Percentiles rank a stretch among this genome's conserved stretches.
Evolutionary conservation across 495 filamentous ascomycete species (phyloP).

Genomic region (Filosporella fistucella): DNA sequence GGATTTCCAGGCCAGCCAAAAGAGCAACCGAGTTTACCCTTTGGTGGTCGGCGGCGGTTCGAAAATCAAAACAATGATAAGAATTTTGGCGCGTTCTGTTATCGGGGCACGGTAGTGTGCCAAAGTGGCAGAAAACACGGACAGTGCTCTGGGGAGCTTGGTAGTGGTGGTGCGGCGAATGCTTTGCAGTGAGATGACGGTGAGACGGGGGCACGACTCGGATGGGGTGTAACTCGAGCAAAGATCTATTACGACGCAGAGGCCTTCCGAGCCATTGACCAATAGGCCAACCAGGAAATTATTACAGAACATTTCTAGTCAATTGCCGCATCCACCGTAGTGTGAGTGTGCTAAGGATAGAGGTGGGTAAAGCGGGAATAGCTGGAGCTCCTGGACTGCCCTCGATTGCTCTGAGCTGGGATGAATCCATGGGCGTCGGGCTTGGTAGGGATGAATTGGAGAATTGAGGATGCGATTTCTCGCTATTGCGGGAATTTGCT

Average conservation of each 20-base stretch:
- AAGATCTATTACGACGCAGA: no score
- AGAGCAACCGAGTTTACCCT: background rate
- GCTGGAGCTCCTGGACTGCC: background rate
- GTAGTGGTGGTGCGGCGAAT: background rate
- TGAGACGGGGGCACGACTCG: background rate
- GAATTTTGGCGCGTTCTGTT: background rate
- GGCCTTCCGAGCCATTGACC: slow-evolving; percentile 13
- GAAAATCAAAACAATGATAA: background rate
- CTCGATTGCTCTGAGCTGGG: background rate
- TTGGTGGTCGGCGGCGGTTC: background rate
- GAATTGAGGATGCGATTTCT: no score
- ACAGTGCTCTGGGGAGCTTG: background rate
- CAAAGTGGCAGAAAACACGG: no score
- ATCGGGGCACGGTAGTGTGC: background rate
- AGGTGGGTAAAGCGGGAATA: background rate
- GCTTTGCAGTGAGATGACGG: slow-evolving; percentile 5
- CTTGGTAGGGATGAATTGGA: background rate
- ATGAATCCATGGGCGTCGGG: background rate
- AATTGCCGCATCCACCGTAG: slow-evolving; percentile 14
- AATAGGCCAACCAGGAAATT: slow-evolving; percentile 6
- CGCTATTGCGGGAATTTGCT: no score
- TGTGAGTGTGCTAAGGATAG: background rate
- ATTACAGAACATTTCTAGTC: slow-evolving; percentile 6
- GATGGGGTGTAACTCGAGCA: no score
- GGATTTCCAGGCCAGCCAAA: slow-evolving; percentile 5